Evolutionary conservation across 2,329 filamentous ascomycete genomes (phyloP).

Genomic region (Oidium heveae): DNA sequence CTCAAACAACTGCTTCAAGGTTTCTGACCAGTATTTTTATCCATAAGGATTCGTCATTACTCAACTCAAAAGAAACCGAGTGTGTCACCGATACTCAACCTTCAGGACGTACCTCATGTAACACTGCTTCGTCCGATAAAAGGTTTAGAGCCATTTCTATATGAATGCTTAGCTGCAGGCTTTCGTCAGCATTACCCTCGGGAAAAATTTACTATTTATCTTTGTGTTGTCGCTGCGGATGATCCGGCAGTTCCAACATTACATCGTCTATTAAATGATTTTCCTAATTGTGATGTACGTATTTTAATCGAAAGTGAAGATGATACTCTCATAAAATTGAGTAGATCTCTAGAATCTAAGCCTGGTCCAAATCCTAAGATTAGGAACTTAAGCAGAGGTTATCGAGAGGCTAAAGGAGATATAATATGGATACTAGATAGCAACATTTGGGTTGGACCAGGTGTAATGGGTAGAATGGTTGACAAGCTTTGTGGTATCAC

Average conservation of each 20-base stretch:
- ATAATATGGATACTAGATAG: constrained; percentile 90
- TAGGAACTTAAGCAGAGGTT: constrained; percentile 81
- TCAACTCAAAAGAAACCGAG: constrained; percentile 23
- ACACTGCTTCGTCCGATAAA: constrained; percentile 87
- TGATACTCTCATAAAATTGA: constrained; percentile 32
- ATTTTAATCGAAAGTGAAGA: constrained; percentile 69
- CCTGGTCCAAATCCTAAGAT: constrained; percentile 97
- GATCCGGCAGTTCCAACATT: constrained; percentile 63
- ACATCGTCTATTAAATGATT: constrained; percentile 44
- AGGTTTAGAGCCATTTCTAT: constrained; percentile 68
- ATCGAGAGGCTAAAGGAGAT: constrained; percentile 66
- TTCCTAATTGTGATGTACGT: constrained; percentile 41
- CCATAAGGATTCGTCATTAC: constrained; percentile 25
- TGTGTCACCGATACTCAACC: constrained; percentile 23
- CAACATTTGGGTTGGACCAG: constrained; percentile 73
- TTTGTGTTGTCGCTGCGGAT: constrained; percentile 50
- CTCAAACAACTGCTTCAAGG: neutral
- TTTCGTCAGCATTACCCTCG: constrained; percentile 62
- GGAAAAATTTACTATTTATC: constrained; percentile 50
- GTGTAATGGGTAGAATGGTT: constrained; percentile 68
- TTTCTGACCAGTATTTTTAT: neutral
- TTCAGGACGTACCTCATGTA: constrained; percentile 44
- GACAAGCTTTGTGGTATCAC: constrained; percentile 54
- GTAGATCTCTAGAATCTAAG: constrained; percentile 22
- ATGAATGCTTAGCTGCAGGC: constrained; percentile 73